phyloP scores from a whole-genome alignment of 2,329 filamentous ascomycete species.

The Bertia moriformis region DNA sequence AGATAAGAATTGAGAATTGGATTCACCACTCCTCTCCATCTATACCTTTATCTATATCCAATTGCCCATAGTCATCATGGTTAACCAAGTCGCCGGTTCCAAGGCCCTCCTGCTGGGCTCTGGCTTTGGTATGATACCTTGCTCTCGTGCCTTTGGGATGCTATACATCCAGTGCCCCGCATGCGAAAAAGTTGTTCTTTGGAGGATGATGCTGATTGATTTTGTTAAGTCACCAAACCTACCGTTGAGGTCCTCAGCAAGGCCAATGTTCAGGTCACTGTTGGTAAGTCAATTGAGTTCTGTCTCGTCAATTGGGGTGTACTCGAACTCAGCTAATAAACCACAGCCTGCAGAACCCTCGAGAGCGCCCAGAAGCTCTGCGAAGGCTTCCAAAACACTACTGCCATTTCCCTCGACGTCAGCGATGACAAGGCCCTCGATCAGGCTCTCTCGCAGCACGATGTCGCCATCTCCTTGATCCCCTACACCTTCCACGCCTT shows the following conservation, averaged over 20 bases:
- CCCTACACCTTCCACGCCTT: conserved; percentile 80
- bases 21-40: conserved; percentile 4
- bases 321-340: no score
- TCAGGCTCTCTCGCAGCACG: conserved; percentile 63
- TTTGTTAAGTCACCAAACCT: conserved; percentile 38
- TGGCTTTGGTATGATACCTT: conserved; percentile 15
- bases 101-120: conserved; percentile 21
- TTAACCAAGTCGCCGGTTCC: conserved; percentile 17
- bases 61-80: conserved; percentile 14
- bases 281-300: conserved; percentile 33
- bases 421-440: conserved; percentile 64
- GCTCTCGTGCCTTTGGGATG: conserved; percentile 1
- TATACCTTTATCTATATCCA: conserved; percentile 4
- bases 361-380: conserved; percentile 63
- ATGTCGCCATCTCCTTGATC: conserved; percentile 70
- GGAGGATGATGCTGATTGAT: no score
- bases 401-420: conserved; percentile 73
- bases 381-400: conserved; percentile 57
- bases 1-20: not conserved
- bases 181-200: no score
- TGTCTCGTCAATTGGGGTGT: no score
- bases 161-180: conserved; percentile 9
- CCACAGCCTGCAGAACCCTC: conserved; percentile 70
- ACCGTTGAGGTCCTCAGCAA: conserved; percentile 49
- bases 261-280: conserved; percentile 47